Evolutionary conservation across 352 stramenopile species (phyloP).

Genomic region (Saprolegnia parasitica): DNA sequence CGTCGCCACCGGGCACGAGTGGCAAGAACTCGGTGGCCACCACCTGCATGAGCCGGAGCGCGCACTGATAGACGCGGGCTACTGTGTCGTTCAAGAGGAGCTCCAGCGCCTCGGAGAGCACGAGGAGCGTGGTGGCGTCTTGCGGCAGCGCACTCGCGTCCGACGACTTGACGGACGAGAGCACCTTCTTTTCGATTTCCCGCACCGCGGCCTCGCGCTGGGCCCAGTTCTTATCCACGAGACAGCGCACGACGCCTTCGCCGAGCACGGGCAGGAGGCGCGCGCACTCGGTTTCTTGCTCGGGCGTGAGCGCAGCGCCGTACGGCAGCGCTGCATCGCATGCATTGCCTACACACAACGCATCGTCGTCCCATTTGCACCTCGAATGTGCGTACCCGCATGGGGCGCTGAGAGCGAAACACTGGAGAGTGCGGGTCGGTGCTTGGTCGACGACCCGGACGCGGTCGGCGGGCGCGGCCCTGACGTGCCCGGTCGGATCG

Average conservation of each 20-base stretch:
- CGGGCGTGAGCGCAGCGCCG: conserved; percentile 54
- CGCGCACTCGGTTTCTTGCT: conserved; percentile 50
- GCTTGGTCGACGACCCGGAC: conserved; percentile 71
- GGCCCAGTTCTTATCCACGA: conserved; percentile 76
- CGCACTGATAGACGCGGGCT: conserved; percentile 72
- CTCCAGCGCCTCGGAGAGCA: conserved; percentile 55
- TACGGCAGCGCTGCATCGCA: conserved; percentile 49
- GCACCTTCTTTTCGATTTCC: conserved; percentile 63
- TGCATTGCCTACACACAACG: conserved; percentile 11
- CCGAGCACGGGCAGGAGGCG: conserved; percentile 55
- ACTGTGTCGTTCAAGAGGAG: conserved; percentile 72
- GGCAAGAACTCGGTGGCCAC: conserved; percentile 68
- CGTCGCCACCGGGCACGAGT: conserved; percentile 34
- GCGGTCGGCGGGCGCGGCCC: conserved; percentile 58
- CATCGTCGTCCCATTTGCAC: background rate
- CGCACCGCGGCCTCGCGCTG: conserved; percentile 67
- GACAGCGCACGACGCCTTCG: conserved; percentile 65
- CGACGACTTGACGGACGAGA: conserved; percentile 40
- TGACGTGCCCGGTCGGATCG: conserved; percentile 48
- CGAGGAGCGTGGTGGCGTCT: conserved; percentile 48
- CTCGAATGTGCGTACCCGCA: background rate
- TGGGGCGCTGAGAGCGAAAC: conserved; percentile 35
- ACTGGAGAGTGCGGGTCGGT: conserved; percentile 55
- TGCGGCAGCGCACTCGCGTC: conserved; percentile 31
- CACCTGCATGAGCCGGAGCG: conserved; percentile 63